These are phyloP conservation scores for Irpex sp. DNA, from an alignment of 1,284 basidiomycete genomes.

Conservation along the genomic window DNA sequence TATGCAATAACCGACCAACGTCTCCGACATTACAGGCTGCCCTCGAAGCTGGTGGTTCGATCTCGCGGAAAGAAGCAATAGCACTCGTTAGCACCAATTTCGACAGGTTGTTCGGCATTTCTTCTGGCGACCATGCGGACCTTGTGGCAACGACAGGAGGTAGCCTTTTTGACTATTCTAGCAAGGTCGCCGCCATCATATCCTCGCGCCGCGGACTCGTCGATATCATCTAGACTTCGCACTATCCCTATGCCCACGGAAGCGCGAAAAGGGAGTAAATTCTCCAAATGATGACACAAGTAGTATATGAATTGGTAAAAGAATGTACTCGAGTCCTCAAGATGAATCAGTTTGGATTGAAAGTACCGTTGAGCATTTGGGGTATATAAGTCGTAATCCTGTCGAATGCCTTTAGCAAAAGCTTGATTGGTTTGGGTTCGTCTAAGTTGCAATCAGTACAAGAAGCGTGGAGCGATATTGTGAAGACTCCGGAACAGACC, in stretches of 20 bases:
- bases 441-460: conserved; percentile 32
- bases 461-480: not conserved
- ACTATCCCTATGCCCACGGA: not conserved
- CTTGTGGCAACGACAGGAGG: conserved; percentile 67
- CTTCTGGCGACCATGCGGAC: conserved; percentile 35
- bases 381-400: not conserved
- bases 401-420: not conserved
- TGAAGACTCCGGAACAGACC: conserved; percentile 34
- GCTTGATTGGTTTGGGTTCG: conserved; percentile 49
- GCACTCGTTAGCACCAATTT: conserved; percentile 61
- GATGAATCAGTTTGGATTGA: not conserved
- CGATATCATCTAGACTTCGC: conserved; percentile 33
- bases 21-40: conserved; percentile 11
- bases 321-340: too few relatives aligned
- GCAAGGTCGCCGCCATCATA: conserved; percentile 57
- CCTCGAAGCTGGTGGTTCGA: conserved; percentile 28
- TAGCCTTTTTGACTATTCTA: conserved; percentile 49
- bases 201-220: conserved; percentile 39
- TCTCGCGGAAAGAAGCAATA: conserved; percentile 53
- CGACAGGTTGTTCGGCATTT: conserved; percentile 61
- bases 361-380: not conserved
- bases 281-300: too few relatives aligned
- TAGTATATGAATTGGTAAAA: too few relatives aligned
- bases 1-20: too few relatives aligned
- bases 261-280: not conserved